Conservation (phyloP, 2,329 filamentous ascomycete genomes). For the Colletotrichum sublineola region DNA sequence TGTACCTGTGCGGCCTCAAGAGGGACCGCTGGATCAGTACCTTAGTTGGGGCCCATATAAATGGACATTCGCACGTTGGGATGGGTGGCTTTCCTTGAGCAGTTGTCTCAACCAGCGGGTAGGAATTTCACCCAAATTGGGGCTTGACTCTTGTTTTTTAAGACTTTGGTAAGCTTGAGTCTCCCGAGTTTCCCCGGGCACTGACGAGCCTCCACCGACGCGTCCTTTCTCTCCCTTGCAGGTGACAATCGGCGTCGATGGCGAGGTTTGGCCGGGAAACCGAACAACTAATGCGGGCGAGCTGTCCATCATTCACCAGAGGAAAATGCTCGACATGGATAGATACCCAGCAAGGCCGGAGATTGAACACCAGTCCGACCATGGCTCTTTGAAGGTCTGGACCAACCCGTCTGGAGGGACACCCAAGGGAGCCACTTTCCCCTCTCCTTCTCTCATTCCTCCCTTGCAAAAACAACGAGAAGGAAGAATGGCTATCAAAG, state of each 20-base stretch:
- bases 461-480: background rate
- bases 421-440: background rate
- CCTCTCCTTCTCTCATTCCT: background rate
- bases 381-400: background rate
- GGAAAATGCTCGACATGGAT: background rate
- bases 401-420: background rate
- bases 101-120: background rate
- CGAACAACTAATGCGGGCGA: background rate
- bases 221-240: background rate
- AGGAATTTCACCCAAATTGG: background rate
- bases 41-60: background rate
- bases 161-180: background rate
- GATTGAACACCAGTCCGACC: background rate
- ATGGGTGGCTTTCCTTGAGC: background rate
- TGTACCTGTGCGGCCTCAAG: no score
- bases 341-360: background rate
- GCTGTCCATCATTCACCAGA: background rate
- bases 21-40: background rate
- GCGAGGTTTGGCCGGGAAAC: background rate
- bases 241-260: background rate
- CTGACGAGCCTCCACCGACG: background rate
- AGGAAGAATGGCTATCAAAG: background rate
- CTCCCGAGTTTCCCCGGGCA: background rate
- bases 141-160: background rate
- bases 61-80: background rate